Base-by-base conservation (phyloP, 2,329 filamentous ascomycete species). In the Fusarium verrucosum region DNA sequence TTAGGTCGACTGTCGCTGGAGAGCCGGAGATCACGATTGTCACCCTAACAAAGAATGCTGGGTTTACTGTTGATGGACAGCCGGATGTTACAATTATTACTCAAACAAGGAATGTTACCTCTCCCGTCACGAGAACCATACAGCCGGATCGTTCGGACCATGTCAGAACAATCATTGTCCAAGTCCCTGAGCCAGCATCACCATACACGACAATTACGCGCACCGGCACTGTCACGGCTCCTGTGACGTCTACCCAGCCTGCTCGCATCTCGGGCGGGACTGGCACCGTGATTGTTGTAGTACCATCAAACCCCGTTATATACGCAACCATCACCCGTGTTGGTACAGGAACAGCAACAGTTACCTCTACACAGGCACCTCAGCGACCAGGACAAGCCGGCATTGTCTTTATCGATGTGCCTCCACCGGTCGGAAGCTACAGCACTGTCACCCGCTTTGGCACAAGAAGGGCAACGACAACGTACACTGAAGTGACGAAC, bases 291-390 rank as follows among this genome's bases (percentile, higher is more conserved):
- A 4, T 14, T 9, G 5, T 59, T 1, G 4, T 43, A 1, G 8
- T 51, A 3, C 19, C 56, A 4, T 51, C 54, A 0, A 14, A 35
- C 0, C 22, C 45, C 2, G 7, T 20, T 7, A 10, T 30, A 4
- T 59, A 59, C 20, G 38, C 9, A 5, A 59, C 56, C 4, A 6
- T 59, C 2, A 59, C 44, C 14, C 56, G 53, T 0, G 17, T 9
- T 8, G 44, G 56, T 0, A 58, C 53, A 1, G 56, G 53, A 3
- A 43, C 53, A 0, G 9, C 3, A 2, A 33, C 37, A 1, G 32
- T 51, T 1, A 58, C 53, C 0, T 51, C 16, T 1, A 59, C 56
- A 0, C 53, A 59, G 14, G 22, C 22, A 1, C 54, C 44, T 1
- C 17, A 9, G 3, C 9, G 33, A 3, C 22, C 44, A 3, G 53